Evolutionary conservation across 2,329 filamentous ascomycete species (phyloP), one percentile per base, ranked within the genome.

Genomic region (Byssothecium circinans): DNA sequence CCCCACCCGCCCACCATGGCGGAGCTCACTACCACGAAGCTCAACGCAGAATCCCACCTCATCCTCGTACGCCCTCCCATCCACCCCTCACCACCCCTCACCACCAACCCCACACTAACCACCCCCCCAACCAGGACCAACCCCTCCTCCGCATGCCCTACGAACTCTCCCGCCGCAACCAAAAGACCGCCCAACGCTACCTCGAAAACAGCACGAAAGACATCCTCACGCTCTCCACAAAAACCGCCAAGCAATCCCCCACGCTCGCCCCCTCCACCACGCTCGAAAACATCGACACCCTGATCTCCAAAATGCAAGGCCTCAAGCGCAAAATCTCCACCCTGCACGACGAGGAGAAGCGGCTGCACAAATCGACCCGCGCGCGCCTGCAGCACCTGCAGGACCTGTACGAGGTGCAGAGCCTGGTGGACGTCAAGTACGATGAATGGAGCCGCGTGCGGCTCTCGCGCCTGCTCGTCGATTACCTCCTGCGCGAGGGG

Each of bases 101-200:
- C 37, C 47, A 8, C 43, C 36, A 43, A 37, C 35, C 49, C 43
- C 27, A 47, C 3, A n/a, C 2, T 15, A 2, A 35, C 23, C 5
- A 7, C 6, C 3, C n/a, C 6, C 29, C 5, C 56, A n/a, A n/a
- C n/a, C n/a, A 92, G 91, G 94, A 99, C 67, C 92, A 97, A 81
- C 88, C 92, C 3, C 87, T 97, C 57, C 84, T 99, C 58, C 90
- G 91, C 27, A 84, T 97, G 18, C 94, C 94, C 15, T 87, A 92
- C 73, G 94, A 97, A 69, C 87, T 96, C 47, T 85, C 95, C 18
- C 87, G 91, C 46, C 92, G 94, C 70, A 97, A 95, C 75, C 95
- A 97, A 75, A 94, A 95, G 63, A 84, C 86, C 3, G 88, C 88
- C 35, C 88, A 91, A 68, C 85, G 87, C 64, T 78, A 83, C 54